These are phyloP conservation scores for Sporothrix inflata DNA, from an alignment of 2,329 filamentous ascomycete genomes.

Conservation along the genomic window DNA sequence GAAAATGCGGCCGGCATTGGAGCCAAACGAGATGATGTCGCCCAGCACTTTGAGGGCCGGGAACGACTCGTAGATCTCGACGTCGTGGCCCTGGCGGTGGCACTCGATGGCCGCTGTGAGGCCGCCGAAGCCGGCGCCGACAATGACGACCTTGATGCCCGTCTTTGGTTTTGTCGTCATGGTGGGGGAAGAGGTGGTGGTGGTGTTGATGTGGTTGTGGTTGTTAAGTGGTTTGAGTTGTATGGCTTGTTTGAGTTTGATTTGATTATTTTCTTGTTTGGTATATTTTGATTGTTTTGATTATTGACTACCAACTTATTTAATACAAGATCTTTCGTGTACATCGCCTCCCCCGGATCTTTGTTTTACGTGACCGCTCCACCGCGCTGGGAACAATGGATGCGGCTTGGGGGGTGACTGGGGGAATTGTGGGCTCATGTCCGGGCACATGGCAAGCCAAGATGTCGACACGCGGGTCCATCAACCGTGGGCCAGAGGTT, in stretches of 20 bases:
- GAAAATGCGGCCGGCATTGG: conserved; percentile 65
- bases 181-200: background rate
- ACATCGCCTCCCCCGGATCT: background rate
- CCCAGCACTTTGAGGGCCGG: conserved; percentile 61
- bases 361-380: background rate
- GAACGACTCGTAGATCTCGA: conserved; percentile 62
- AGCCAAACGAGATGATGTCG: conserved; percentile 65
- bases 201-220: background rate
- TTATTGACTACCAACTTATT: background rate
- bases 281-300: background rate
- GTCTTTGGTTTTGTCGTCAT: conserved; percentile 41
- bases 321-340: background rate
- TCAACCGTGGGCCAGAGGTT: background rate
- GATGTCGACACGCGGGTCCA: background rate
- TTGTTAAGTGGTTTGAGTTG: background rate
- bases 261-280: background rate
- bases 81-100: conserved; percentile 62
- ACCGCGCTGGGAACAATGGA: background rate
- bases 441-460: conserved; percentile 4
- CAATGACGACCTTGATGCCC: conserved; percentile 57
- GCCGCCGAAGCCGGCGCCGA: conserved; percentile 61
- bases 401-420: background rate
- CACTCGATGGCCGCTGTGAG: conserved; percentile 66
- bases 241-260: background rate
- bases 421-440: conserved; percentile 14